phyloP scores from a whole-genome alignment of 495 filamentous ascomycete genomes.

The Trichoderma gamsii region DNA sequence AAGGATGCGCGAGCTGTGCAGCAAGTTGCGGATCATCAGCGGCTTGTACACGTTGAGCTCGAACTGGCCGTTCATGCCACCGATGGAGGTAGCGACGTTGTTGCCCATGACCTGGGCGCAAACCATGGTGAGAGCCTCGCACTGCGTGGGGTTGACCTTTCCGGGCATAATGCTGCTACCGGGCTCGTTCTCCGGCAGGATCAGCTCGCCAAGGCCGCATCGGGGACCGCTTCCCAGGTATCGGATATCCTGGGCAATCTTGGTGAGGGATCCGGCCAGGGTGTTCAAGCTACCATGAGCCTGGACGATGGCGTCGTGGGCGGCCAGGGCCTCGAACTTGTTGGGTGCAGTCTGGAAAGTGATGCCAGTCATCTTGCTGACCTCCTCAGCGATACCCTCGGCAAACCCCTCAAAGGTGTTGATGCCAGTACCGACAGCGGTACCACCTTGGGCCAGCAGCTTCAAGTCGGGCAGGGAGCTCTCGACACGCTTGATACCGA shows the following conservation, averaged over 20 bases:
- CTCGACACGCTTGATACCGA: slow-evolving; percentile 83
- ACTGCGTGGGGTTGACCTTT: slow-evolving; percentile 98
- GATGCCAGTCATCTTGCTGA: slow-evolving; percentile 83
- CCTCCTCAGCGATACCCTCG: slow-evolving; percentile 82
- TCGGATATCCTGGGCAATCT: slow-evolving; percentile 96
- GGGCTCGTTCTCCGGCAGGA: slow-evolving; percentile 94
- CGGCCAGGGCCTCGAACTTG: slow-evolving; percentile 98
- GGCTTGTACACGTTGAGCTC: slow-evolving; percentile 99
- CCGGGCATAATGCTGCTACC: slow-evolving; percentile 97
- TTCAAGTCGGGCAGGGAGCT: slow-evolving; percentile 74
- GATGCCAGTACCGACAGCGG: slow-evolving; percentile 92
- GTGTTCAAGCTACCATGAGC: slow-evolving; percentile 91
- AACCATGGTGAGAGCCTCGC: slow-evolving; percentile 95
- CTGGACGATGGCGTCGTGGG: slow-evolving; percentile 93
- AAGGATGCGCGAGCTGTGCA: slow-evolving; percentile 82
- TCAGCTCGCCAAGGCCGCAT: slow-evolving; percentile 89
- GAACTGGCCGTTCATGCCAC: slow-evolving; percentile 96
- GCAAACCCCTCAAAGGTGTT: slow-evolving; percentile 97
- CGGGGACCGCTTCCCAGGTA: slow-evolving; percentile 94
- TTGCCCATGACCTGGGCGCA: slow-evolving; percentile 98
- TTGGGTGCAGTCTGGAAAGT: slow-evolving; percentile 95
- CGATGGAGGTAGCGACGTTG: slow-evolving; percentile 82
- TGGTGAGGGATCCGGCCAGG: slow-evolving; percentile 85
- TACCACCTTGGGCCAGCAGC: slow-evolving; percentile 89
- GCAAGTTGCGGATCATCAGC: slow-evolving; percentile 84